phyloP scores from a whole-genome alignment of 1,139 yeast species.

The Zygosaccharomyces pseudobailii region DNA sequence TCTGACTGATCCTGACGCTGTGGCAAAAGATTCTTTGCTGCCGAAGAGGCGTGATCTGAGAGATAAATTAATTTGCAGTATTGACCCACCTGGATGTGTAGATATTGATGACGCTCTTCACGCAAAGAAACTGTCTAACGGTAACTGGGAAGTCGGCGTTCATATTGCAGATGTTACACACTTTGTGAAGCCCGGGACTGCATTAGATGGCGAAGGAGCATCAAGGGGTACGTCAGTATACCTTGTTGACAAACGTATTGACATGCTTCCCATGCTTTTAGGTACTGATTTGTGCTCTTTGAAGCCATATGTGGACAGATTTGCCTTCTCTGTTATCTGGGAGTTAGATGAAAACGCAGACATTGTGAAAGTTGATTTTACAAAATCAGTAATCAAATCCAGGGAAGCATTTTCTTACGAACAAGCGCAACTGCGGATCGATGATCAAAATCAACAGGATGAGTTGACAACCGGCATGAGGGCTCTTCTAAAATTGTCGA shows the following conservation, averaged over 20 bases:
- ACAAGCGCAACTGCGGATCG: constrained; percentile 86
- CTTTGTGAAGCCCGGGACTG: constrained; percentile 88
- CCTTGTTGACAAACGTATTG: constrained; percentile 97
- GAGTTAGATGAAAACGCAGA: constrained; percentile 84
- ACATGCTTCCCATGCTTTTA: constrained; percentile 92
- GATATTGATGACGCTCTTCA: constrained; percentile 99
- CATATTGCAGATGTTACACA: constrained; percentile 99
- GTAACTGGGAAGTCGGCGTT: constrained; percentile 95
- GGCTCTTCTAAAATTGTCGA: constrained; percentile 68
- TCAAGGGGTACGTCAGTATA: constrained; percentile 96
- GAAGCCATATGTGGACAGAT: constrained; percentile 92
- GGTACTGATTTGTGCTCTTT: constrained; percentile 96
- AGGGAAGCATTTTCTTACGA: constrained; percentile 95
- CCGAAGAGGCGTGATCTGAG: constrained; percentile 76
- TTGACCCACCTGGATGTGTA: constrained; percentile 97
- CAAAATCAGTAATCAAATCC: constrained; percentile 86
- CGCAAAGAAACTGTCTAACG: constrained; percentile 78
- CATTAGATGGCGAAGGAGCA: constrained; percentile 94
- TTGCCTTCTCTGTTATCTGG: constrained; percentile 95
- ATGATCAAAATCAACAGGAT: constrained; percentile 70
- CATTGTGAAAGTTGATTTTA: constrained; percentile 73
- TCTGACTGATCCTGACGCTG: constrained; percentile 45
- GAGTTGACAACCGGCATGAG: constrained; percentile 90
- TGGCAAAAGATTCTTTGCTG: constrained; percentile 49
- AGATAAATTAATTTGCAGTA: constrained; percentile 85